Base-by-base conservation (phyloP, 768 basidiomycete species). In the Auricularia auricula-judae region DNA sequence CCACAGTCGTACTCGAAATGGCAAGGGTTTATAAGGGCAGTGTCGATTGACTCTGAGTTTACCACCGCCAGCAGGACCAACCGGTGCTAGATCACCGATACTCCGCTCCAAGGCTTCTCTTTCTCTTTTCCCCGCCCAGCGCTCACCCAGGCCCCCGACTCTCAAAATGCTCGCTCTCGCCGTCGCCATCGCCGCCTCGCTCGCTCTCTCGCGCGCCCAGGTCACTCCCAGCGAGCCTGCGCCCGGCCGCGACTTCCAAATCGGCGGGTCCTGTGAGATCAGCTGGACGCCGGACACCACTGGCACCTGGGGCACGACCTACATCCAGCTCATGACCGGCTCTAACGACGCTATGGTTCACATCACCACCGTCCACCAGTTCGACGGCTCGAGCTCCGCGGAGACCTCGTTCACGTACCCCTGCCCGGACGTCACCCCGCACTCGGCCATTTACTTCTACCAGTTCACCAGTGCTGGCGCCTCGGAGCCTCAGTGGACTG, bases 241-340 rank as follows among this genome's bases (percentile, higher is more conserved):
- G 5, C 87, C 88, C 5, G 83, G 83, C 51, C 75, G 80, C 53
- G 69, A 80, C 33, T 88, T 81, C 77, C 81, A 82, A 51, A 76
- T 81, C 63, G 89, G 89, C 21, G 61, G 72, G 10, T 70, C 75
- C 3, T 93, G 90, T 70, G 68, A 71, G 35, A 77, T 87, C 53
- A 69, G 72, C 11, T 93, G 91, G 91, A 70, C 70, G 0, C 79
- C 76, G 5, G 89, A 91, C 23, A 23, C 21, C 14, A 34, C 54
- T 16, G 84, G 84, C 23, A 67, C 66, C 16, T 93, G 91, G 91
- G 85, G 81, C 71, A 72, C 76, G 66, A 90, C 88, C 84, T 75
- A 79, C 66, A 88, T 93, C 64, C 78, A 90, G 72, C 82, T 93
- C 72, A 92, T 90, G 89, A 86, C 87, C 1, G 91, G 91, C 3